A percentile compares a stretch with the other conserved stretches of the same genome.
These are phyloP conservation scores for Corrigiola litoralis DNA, from an alignment of 179 eudicot genomes.

Conservation along the genomic window DNA sequence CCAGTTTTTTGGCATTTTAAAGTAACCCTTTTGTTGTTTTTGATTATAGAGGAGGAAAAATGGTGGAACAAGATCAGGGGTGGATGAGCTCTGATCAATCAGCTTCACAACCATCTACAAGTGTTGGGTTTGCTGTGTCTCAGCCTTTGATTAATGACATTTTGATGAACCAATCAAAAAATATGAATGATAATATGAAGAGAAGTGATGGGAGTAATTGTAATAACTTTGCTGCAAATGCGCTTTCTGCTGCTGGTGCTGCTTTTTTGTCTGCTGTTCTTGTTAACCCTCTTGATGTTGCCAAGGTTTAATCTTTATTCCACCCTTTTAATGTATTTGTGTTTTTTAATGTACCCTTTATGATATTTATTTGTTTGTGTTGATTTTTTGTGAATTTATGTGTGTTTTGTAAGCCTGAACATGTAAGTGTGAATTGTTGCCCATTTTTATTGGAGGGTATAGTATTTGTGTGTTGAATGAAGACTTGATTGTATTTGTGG, in stretches of 20 bases:
- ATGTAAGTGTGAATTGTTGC: background rate
- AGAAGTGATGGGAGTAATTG: conserved; percentile 18
- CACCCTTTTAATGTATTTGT: background rate
- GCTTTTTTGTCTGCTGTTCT: conserved; percentile 82
- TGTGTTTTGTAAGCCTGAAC: no score
- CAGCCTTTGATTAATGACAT: conserved; percentile 30
- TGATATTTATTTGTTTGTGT: no score
- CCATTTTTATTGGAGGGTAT: background rate
- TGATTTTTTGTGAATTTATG: background rate
- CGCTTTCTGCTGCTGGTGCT: conserved; percentile 89
- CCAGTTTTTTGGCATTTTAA: background rate
- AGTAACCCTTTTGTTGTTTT: conserved; percentile 19
- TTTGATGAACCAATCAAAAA: conserved; percentile 16
- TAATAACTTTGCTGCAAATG: conserved; percentile 46
- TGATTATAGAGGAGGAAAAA: background rate
- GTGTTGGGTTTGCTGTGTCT: conserved; percentile 29
- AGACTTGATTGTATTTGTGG: no score
- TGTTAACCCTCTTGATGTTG: conserved; percentile 97
- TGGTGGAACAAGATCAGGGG: conserved; percentile 21
- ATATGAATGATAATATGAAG: conserved; percentile 18
- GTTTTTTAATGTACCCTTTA: no score
- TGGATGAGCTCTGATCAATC: conserved; percentile 40
- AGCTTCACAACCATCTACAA: conserved; percentile 5
- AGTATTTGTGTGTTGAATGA: background rate
- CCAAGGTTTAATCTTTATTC: conserved; percentile 48